Conservation (phyloP, 2,329 filamentous ascomycete genomes). For the Arthroderma sp. region DNA sequence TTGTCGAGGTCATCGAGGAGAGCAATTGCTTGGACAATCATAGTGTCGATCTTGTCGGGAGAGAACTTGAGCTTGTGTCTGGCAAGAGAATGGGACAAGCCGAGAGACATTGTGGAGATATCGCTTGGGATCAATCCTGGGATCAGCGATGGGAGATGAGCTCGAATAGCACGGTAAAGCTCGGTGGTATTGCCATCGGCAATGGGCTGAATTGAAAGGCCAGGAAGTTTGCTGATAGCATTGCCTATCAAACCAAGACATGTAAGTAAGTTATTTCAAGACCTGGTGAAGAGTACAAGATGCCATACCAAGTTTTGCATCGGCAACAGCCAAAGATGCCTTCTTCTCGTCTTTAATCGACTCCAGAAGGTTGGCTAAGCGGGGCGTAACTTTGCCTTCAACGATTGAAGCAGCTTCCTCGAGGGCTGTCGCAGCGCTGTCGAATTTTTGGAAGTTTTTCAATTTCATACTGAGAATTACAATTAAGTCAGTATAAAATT, state of each 20-base stretch:
- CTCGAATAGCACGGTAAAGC: slow-evolving; percentile 85
- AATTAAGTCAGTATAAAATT: slow-evolving; percentile 3
- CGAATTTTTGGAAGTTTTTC: slow-evolving; percentile 96
- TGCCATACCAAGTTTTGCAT: slow-evolving; percentile 61
- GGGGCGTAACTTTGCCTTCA: slow-evolving; percentile 87
- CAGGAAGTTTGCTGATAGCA: slow-evolving; percentile 82
- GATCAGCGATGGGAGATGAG: slow-evolving; percentile 79
- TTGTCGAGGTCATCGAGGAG: slow-evolving; percentile 95
- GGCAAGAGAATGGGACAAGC: slow-evolving; percentile 92
- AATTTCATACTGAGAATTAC: slow-evolving; percentile 58
- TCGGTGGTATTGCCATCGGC: slow-evolving; percentile 73
- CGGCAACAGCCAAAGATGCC: slow-evolving; percentile 81
- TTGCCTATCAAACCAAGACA: slow-evolving; percentile 38
- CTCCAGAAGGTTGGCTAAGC: slow-evolving; percentile 69
- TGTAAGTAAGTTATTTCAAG: neutral
- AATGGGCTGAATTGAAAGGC: slow-evolving; percentile 71
- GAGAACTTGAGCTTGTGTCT: slow-evolving; percentile 98
- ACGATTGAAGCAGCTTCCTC: slow-evolving; percentile 80
- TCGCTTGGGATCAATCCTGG: slow-evolving; percentile 75
- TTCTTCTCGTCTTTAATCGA: slow-evolving; percentile 97
- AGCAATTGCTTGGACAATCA: slow-evolving; percentile 96
- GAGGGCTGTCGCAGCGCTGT: slow-evolving; percentile 77
- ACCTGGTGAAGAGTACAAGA: neutral
- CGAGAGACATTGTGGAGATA: slow-evolving; percentile 85
- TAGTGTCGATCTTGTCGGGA: slow-evolving; percentile 95